Percentiles rank a stretch among this genome's conserved stretches.
Conservation (phyloP, 2,329 filamentous ascomycete genomes). For the Cordyceps farinosa region DNA sequence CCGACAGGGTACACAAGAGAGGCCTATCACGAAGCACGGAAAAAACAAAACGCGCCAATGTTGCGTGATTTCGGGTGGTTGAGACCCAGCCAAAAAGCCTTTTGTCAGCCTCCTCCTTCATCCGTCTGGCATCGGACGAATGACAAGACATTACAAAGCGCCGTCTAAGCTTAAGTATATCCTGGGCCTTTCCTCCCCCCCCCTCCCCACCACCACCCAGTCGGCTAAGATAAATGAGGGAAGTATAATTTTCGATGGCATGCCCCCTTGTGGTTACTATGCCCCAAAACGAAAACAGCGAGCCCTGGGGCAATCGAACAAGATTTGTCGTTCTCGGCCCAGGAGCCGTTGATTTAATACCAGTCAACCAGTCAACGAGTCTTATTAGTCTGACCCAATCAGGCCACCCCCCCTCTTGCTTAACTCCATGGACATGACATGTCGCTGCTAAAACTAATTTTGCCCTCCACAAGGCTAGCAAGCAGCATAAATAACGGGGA, state of each 20-base stretch:
- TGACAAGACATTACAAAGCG: conserved; percentile 12
- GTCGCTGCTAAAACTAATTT: not conserved
- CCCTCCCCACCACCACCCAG: not conserved
- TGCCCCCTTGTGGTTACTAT: not conserved
- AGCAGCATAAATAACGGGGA: too few species aligned
- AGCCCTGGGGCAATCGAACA: not conserved
- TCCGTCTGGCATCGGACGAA: not conserved
- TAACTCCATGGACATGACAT: not conserved
- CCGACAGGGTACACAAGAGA: not conserved
- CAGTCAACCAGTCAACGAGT: not conserved
- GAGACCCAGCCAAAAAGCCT: not conserved
- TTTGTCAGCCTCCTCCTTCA: not conserved
- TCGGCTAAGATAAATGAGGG: not conserved
- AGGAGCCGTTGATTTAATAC: not conserved
- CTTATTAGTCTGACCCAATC: not conserved
- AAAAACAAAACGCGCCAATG: not conserved
- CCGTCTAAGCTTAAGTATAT: not conserved
- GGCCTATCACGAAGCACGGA: not conserved
- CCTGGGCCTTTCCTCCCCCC: too few species aligned
- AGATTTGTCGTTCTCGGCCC: not conserved
- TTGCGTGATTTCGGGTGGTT: not conserved
- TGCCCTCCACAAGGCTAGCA: not conserved
- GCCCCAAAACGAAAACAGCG: not conserved
- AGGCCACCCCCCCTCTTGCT: not conserved
- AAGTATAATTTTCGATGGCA: not conserved